Percentiles rank a stretch among this genome's conserved stretches.
These are phyloP conservation scores for Exophiala sp. DNA, from an alignment of 2,329 filamentous ascomycete genomes.

Conservation along the genomic window DNA sequence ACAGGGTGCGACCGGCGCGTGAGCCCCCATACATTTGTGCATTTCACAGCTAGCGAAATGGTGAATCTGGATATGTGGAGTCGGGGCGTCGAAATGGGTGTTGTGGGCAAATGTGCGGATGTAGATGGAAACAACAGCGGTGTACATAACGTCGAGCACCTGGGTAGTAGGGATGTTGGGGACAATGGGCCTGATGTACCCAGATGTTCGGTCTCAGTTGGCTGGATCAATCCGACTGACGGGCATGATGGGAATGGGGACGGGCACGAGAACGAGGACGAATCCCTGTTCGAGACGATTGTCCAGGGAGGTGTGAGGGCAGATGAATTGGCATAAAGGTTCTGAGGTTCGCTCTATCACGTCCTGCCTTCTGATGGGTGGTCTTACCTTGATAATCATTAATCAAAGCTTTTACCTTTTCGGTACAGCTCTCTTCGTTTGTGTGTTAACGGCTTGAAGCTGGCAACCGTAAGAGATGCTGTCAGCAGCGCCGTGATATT, in stretches of 20 bases:
- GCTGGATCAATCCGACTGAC: not conserved
- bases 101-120: slow-evolving; percentile 10
- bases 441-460: too few relatives aligned
- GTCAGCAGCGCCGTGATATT: too few relatives aligned
- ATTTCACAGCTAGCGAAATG: slow-evolving; percentile 11
- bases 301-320: slow-evolving; percentile 7
- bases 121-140: not conserved
- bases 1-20: slow-evolving; percentile 2
- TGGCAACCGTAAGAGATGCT: too few relatives aligned
- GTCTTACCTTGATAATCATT: too few relatives aligned
- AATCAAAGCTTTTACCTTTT: too few relatives aligned
- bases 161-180: not conserved
- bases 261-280: not conserved
- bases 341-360: too few relatives aligned
- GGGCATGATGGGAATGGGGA: slow-evolving; percentile 3
- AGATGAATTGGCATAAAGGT: not conserved
- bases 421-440: too few relatives aligned
- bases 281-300: slow-evolving; percentile 10
- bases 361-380: too few relatives aligned
- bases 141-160: not conserved
- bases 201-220: slow-evolving; percentile 2
- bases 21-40: slow-evolving; percentile 5
- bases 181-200: not conserved
- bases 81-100: slow-evolving; percentile 7
- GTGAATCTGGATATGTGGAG: slow-evolving; percentile 7